These are phyloP conservation scores for Ceratocystis destructans DNA, from an alignment of 2,329 filamentous ascomycete genomes.

Conservation along the genomic window DNA sequence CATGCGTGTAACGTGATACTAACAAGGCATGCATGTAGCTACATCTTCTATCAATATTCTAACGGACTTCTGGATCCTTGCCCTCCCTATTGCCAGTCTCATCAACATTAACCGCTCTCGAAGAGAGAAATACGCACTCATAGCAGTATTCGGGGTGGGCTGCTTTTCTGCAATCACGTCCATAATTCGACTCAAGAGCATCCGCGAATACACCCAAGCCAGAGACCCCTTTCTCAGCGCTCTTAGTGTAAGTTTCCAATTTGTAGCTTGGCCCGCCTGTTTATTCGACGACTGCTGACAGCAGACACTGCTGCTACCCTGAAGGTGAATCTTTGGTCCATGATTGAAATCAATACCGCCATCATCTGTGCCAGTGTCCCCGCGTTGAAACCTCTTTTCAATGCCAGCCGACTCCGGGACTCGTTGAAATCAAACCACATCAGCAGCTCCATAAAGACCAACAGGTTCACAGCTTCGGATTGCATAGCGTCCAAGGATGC, in stretches of 20 bases:
- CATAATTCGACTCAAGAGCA: slow-evolving; percentile 30
- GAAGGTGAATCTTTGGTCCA: slow-evolving; percentile 32
- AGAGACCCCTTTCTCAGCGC: slow-evolving; percentile 26
- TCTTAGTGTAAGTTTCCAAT: slow-evolving; percentile 22
- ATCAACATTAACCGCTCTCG: slow-evolving; percentile 34
- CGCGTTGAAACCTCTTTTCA: slow-evolving; percentile 36
- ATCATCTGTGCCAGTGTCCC: slow-evolving; percentile 37
- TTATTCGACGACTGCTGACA: neutral
- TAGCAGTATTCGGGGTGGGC: slow-evolving; percentile 32
- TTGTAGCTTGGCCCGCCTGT: slow-evolving; percentile 19
- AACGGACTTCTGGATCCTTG: slow-evolving; percentile 34
- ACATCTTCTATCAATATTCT: slow-evolving; percentile 34
- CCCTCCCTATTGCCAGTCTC: slow-evolving; percentile 33
- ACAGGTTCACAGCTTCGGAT: neutral
- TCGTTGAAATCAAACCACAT: slow-evolving; percentile 4
- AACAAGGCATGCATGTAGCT: slow-evolving; percentile 21
- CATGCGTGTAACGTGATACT: neutral
- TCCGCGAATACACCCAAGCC: slow-evolving; percentile 28
- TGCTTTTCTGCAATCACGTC: slow-evolving; percentile 28
- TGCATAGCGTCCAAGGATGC: neutral
- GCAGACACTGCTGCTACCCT: neutral
- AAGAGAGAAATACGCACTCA: slow-evolving; percentile 38
- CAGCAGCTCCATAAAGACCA: neutral
- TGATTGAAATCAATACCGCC: slow-evolving; percentile 37
- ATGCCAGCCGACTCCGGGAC: slow-evolving; percentile 24